phyloP scores from a whole-genome alignment of 495 filamentous ascomycete species.

The Xylaria nigripes region DNA sequence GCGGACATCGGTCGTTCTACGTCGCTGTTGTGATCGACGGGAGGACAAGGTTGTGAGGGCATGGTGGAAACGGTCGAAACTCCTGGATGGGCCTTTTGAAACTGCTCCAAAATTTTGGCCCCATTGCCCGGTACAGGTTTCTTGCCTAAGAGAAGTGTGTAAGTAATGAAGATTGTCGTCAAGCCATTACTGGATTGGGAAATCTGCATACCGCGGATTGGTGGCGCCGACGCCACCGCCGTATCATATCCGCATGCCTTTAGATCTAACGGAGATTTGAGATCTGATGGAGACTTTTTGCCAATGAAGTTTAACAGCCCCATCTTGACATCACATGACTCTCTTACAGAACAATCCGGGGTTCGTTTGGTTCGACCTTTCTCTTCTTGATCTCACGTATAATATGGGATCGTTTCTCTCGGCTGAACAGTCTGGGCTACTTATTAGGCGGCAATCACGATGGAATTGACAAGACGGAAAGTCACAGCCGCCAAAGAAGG shows the following conservation, averaged over 20 bases:
- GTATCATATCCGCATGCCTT: slow-evolving; percentile 27
- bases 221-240: slow-evolving; percentile 20
- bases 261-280: slow-evolving; percentile 18
- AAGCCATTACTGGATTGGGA: slow-evolving; percentile 19
- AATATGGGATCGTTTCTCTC: not conserved
- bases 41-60: slow-evolving; percentile 23
- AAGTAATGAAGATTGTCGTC: slow-evolving; percentile 16
- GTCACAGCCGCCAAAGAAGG: not conserved
- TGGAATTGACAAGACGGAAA: not conserved
- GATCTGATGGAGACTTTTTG: slow-evolving; percentile 20
- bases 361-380: not conserved
- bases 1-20: slow-evolving; percentile 33
- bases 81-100: slow-evolving; percentile 22
- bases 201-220: slow-evolving; percentile 29
- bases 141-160: slow-evolving; percentile 21
- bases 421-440: not conserved
- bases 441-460: not conserved
- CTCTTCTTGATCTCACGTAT: not conserved
- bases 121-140: slow-evolving; percentile 27
- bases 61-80: slow-evolving; percentile 21
- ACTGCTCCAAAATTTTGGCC: slow-evolving; percentile 19
- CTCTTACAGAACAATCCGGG: not conserved
- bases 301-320: slow-evolving; percentile 36
- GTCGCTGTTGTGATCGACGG: slow-evolving; percentile 11
- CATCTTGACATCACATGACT: slow-evolving; percentile 24